These are phyloP conservation scores for Pseudopyrenochaeta lycopersici DNA, from an alignment of 2,329 filamentous ascomycete genomes.

Conservation along the genomic window DNA sequence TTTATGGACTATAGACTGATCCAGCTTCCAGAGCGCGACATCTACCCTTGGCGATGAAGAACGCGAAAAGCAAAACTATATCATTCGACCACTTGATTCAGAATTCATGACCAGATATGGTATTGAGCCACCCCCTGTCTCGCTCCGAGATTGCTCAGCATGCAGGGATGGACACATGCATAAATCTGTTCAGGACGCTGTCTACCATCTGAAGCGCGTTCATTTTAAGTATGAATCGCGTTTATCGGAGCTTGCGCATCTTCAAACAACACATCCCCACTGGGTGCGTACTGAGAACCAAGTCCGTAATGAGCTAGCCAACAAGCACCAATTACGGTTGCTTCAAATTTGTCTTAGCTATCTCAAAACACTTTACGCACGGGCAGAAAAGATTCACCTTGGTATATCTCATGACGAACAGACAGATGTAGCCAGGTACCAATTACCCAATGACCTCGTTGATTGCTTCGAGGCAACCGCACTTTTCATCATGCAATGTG, in stretches of 20 bases:
- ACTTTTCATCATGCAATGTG: constrained; percentile 8
- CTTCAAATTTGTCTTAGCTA: constrained; percentile 4
- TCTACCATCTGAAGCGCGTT: background rate
- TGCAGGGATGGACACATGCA: background rate
- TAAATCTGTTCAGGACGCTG: background rate
- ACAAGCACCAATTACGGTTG: background rate
- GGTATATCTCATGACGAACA: background rate
- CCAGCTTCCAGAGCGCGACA: background rate
- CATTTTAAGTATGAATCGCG: background rate
- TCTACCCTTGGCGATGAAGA: background rate
- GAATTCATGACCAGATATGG: background rate
- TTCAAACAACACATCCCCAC: background rate
- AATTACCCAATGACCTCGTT: constrained; percentile 10
- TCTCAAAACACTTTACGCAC: background rate
- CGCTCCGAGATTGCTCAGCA: background rate
- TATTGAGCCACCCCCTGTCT: background rate
- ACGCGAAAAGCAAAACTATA: background rate
- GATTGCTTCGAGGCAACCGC: constrained; percentile 13
- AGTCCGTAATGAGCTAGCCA: constrained; percentile 2
- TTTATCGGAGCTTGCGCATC: background rate
- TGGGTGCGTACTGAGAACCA: constrained; percentile 2
- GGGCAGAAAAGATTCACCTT: constrained; percentile 7
- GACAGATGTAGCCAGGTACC: background rate
- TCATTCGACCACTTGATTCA: background rate
- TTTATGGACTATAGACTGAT: background rate